phyloP scores from a whole-genome alignment of 2,329 filamentous ascomycete genomes.

The Escovopsis sp. region DNA sequence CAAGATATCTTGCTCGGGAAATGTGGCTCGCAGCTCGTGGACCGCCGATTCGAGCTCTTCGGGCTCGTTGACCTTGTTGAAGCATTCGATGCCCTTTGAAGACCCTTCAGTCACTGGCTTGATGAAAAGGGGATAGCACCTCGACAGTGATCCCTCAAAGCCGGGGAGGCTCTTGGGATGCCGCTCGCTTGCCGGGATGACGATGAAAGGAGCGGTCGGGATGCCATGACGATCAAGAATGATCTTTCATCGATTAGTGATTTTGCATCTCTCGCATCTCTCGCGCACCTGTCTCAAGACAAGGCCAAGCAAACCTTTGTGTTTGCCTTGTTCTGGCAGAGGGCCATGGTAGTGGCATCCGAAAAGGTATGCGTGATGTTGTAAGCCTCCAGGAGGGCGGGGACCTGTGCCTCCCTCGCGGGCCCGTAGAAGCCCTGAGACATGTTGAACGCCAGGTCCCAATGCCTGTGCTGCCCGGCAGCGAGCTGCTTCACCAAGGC shows the following conservation, averaged over 20 bases:
- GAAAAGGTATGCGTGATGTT: conserved; percentile 2
- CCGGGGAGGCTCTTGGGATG: neutral
- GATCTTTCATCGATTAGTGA: neutral
- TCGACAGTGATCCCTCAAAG: neutral
- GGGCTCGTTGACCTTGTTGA: conserved; percentile 1
- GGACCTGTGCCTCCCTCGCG: conserved; percentile 3
- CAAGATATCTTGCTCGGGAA: conserved; percentile 3
- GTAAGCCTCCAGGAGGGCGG: conserved; percentile 4
- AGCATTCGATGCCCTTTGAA: conserved; percentile 3
- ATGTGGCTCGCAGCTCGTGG: neutral
- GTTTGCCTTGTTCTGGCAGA: conserved; percentile 4
- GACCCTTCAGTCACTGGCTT: conserved; percentile 4
- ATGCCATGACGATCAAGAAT: conserved; percentile 3
- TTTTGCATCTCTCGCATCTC: neutral
- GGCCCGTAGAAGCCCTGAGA: conserved; percentile 2
- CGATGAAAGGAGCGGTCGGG: conserved; percentile 2
- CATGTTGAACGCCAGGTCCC: conserved; percentile 5
- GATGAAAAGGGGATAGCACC: conserved; percentile 2
- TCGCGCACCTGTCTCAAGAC: too few species aligned
- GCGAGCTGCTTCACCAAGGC: conserved; percentile 1
- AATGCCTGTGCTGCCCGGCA: neutral
- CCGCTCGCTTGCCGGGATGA: neutral
- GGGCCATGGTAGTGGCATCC: conserved; percentile 4
- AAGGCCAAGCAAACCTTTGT: conserved; percentile 2
- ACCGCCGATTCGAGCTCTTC: neutral